phyloP scores from a whole-genome alignment of 257 asterid genomes.

The Primulina huaijiensis region DNA sequence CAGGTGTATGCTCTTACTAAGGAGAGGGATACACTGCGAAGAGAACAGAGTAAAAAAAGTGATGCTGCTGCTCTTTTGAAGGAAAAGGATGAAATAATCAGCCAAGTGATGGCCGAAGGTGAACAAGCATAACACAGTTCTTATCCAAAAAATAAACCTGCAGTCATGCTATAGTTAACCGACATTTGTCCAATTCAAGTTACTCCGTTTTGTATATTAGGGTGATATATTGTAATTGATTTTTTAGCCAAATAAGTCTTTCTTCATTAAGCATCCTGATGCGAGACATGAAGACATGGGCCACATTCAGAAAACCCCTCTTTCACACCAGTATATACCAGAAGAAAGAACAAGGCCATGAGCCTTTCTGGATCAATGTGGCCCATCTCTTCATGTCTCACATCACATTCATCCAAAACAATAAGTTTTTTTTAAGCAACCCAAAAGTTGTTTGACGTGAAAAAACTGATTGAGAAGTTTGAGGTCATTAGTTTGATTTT shows the following conservation, averaged over 20 bases:
- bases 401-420: too few relatives aligned
- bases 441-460: neutral
- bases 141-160: neutral
- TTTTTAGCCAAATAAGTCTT: neutral
- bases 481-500: neutral
- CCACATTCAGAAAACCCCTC: too few relatives aligned
- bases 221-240: neutral
- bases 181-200: slow-evolving; percentile 2
- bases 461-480: neutral
- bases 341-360: too few relatives aligned
- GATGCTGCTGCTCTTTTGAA: slow-evolving; percentile 95
- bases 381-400: too few relatives aligned
- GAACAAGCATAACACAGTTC: slow-evolving; percentile 14
- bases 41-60: slow-evolving; percentile 82
- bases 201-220: slow-evolving; percentile 9
- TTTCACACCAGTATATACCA: too few relatives aligned
- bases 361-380: too few relatives aligned
- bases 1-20: slow-evolving; percentile 85
- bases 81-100: slow-evolving; percentile 93
- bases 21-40: slow-evolving; percentile 90
- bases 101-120: slow-evolving; percentile 99
- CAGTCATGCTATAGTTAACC: neutral
- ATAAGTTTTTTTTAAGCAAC: too few relatives aligned
- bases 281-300: neutral
- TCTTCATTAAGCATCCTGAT: slow-evolving; percentile 15